phyloP scores from a whole-genome alignment of 2,329 filamentous ascomycete genomes.

The Epicoccum nigrum region DNA sequence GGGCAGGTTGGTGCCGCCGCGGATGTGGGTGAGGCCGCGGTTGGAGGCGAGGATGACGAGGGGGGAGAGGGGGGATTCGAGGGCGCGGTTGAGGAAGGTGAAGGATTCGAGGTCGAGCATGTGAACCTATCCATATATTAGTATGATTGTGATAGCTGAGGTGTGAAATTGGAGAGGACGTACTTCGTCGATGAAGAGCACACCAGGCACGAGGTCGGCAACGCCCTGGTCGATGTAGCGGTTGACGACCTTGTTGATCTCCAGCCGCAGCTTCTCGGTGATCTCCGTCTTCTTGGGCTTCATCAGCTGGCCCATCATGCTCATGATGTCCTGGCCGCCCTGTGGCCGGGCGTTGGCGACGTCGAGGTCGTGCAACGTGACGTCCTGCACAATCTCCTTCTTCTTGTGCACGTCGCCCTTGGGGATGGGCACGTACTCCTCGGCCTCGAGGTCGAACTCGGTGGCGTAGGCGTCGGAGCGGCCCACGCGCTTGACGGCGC shows the following conservation, averaged over 20 bases:
- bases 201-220: constrained; percentile 95
- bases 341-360: constrained; percentile 94
- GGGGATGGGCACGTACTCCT: constrained; percentile 98
- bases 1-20: constrained; percentile 71
- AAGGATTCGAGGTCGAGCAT: constrained; percentile 99
- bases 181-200: constrained; percentile 98
- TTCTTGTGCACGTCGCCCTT: constrained; percentile 99
- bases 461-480: constrained; percentile 96
- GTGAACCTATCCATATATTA: constrained; percentile 71
- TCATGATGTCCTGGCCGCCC: constrained; percentile 99
- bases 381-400: constrained; percentile 99
- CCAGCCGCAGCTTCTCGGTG: constrained; percentile 90
- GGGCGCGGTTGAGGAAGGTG: constrained; percentile 97
- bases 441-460: constrained; percentile 97
- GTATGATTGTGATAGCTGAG: constrained; percentile 24
- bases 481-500: constrained; percentile 95
- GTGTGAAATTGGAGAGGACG: constrained; percentile 21
- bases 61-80: constrained; percentile 92
- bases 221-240: constrained; percentile 99
- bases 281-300: constrained; percentile 99
- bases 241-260: constrained; percentile 99
- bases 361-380: constrained; percentile 95
- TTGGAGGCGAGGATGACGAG: constrained; percentile 98
- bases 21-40: constrained; percentile 90
- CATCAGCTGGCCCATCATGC: constrained; percentile 99